A percentile compares a stretch with the other conserved stretches of the same genome.
Conservation (phyloP, 2,329 filamentous ascomycete genomes). For the Aspergillus eucalypticola region DNA sequence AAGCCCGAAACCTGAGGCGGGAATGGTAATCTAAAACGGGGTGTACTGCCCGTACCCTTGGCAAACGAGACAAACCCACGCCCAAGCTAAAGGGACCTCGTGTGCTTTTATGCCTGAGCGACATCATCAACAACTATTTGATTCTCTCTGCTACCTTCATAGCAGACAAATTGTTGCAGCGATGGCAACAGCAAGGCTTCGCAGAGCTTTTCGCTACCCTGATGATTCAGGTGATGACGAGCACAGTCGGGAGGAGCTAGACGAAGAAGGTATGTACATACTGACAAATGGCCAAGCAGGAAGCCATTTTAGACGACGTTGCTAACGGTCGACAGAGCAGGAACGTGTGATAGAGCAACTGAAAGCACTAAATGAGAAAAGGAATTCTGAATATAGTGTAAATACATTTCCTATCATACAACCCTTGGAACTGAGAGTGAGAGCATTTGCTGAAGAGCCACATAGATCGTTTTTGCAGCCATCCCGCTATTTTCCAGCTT, state of each 20-base stretch:
- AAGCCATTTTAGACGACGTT: not conserved
- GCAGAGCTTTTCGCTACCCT: conserved; percentile 77
- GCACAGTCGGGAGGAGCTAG: conserved; percentile 63
- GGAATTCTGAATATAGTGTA: conserved; percentile 46
- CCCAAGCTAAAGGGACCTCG: not conserved
- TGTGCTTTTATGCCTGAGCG: not conserved
- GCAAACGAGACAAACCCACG: conserved; percentile 31
- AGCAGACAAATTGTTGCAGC: not conserved
- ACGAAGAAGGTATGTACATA: conserved; percentile 66
- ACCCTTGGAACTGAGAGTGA: not conserved
- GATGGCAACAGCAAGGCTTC: conserved; percentile 64
- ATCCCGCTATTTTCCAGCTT: conserved; percentile 36
- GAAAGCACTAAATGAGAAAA: conserved; percentile 37
- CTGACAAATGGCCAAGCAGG: not conserved
- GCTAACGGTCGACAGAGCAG: conserved; percentile 36
- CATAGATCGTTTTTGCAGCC: conserved; percentile 37
- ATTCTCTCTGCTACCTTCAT: not conserved
- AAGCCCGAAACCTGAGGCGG: not conserved
- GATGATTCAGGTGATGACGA: conserved; percentile 57
- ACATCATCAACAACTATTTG: not conserved
- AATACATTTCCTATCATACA: conserved; percentile 5
- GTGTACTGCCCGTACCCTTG: not conserved
- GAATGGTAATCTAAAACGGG: not conserved
- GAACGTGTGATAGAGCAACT: conserved; percentile 43
- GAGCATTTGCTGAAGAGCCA: not conserved